Evolutionary conservation across 1,139 yeast species (phyloP).

Genomic region (Scheffersomyces cryptocercus): DNA sequence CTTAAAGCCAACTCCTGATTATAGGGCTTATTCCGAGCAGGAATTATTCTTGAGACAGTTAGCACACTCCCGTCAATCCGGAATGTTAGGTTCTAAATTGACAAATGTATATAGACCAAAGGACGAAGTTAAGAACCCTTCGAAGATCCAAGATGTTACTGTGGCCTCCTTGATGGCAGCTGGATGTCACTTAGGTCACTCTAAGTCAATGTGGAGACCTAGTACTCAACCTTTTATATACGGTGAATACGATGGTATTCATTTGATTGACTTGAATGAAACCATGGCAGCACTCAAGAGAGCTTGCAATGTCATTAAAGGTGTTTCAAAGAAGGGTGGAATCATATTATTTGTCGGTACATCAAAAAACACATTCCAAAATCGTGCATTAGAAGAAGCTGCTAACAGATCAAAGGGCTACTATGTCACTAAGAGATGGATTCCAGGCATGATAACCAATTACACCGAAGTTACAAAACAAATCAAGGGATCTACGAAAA

Average conservation of each 20-base stretch:
- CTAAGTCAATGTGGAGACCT: conserved; percentile 78
- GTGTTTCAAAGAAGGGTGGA: conserved; percentile 84
- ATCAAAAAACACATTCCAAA: conserved; percentile 65
- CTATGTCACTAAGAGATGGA: conserved; percentile 86
- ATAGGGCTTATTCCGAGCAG: conserved; percentile 61
- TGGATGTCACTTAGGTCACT: conserved; percentile 93
- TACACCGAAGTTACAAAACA: conserved; percentile 75
- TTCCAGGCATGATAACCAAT: conserved; percentile 93
- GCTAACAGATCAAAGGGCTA: conserved; percentile 78
- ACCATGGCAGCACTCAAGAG: conserved; percentile 74
- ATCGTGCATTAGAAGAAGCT: conserved; percentile 73
- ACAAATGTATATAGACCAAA: conserved; percentile 69
- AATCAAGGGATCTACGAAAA: conserved; percentile 54
- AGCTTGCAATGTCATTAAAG: conserved; percentile 78
- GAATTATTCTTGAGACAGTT: conserved; percentile 76
- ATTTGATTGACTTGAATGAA: conserved; percentile 84
- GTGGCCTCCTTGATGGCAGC: conserved; percentile 79
- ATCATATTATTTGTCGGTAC: conserved; percentile 84
- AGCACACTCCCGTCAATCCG: conserved; percentile 48
- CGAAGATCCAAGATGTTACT: conserved; percentile 55
- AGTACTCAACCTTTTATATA: conserved; percentile 83
- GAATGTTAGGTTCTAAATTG: conserved; percentile 65
- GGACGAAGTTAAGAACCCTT: conserved; percentile 62
- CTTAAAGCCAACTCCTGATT: conserved; percentile 46
- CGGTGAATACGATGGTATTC: conserved; percentile 87